Base-by-base conservation (phyloP, 805 yeast genomes). In the Candida quercuum region DNA sequence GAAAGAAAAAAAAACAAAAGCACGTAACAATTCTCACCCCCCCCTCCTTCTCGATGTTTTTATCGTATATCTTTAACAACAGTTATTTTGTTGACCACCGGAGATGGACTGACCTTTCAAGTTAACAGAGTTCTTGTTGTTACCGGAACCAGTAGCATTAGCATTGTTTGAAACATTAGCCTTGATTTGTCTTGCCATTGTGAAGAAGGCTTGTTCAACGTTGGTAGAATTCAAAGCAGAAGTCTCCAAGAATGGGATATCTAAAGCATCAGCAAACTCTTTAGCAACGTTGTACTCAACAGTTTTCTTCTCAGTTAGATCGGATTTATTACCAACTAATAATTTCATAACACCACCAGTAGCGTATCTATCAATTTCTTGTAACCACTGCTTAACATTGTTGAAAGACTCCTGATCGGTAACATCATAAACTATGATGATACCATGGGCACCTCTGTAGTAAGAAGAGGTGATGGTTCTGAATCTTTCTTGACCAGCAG, bases 381-480 rank as follows among this genome's bases (percentile, higher is more conserved):
- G 97, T 64, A 91, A 73, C 99, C 99, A 91, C 68, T 88, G 96
- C 68, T 88, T 89, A 54, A 91, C 97, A 61, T 93, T 88, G 66
- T 87, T 86, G 72, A 91, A 91, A 37, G 88, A 83, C 62, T 87
- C 96, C 66, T 87, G 96, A 64, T 93, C 98, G 36, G 99, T 93
- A 32, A 93, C 97, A 60, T 91, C 99, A 63, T 93, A 91, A 37
- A 91, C 99, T 53, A 91, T 91, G 55, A 91, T 93, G 63, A 91
- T 93, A 44, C 99, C 99, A 60, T 91, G 98, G 11, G 98, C 96
- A 40, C 99, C 99, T 63, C 99, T 83, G 72, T 91, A 91, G 69
- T 91, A 91, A 13, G 96, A 86, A 12, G 96, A 86, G 11, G 98
- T 93, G 67, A 91, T 91, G 36, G 99, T 93, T 67, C 98, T 81